These are phyloP conservation scores for Lathyrus oleraceus DNA, from an alignment of 306 rosid genomes.

Conservation along the genomic window DNA sequence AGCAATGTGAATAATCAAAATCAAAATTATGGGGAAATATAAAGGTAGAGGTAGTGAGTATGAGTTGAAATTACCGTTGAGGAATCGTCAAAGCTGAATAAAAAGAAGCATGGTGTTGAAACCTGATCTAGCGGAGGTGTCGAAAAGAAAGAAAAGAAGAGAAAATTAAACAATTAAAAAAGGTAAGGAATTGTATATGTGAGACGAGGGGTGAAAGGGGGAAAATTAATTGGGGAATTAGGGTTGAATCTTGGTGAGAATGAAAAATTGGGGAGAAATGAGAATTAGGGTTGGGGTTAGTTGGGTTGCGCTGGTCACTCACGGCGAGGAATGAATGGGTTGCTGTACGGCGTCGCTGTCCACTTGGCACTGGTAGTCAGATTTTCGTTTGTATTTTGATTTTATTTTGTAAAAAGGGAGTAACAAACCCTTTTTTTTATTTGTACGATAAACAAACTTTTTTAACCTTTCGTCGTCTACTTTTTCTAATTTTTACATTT, in stretches of 20 bases:
- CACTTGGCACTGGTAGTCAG: conserved; percentile 30
- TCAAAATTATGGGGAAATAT: neutral
- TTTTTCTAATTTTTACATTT: too few relatives aligned
- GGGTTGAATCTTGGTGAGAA: neutral
- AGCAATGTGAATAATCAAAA: conserved; percentile 17
- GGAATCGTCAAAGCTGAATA: conserved; percentile 10
- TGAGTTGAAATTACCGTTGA: conserved; percentile 36
- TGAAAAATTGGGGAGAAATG: conserved; percentile 27
- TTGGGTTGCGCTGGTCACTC: neutral
- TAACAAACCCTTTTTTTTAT: neutral
- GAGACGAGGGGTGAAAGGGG: conserved; percentile 11
- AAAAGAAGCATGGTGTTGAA: conserved; percentile 30
- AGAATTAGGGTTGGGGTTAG: conserved; percentile 57
- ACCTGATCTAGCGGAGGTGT: conserved; percentile 34
- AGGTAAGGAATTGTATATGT: neutral
- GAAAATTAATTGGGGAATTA: neutral
- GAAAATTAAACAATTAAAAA: neutral
- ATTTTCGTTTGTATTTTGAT: conserved; percentile 8
- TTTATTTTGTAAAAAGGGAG: neutral
- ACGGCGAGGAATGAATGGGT: conserved; percentile 45
- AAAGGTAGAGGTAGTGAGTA: neutral
- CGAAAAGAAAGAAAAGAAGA: neutral
- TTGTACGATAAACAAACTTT: too few relatives aligned
- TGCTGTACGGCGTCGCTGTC: conserved; percentile 61
- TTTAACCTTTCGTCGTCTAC: too few relatives aligned